These are phyloP conservation scores for Penicillium decumbens DNA, from an alignment of 2,329 filamentous ascomycete species.

Conservation along the genomic window DNA sequence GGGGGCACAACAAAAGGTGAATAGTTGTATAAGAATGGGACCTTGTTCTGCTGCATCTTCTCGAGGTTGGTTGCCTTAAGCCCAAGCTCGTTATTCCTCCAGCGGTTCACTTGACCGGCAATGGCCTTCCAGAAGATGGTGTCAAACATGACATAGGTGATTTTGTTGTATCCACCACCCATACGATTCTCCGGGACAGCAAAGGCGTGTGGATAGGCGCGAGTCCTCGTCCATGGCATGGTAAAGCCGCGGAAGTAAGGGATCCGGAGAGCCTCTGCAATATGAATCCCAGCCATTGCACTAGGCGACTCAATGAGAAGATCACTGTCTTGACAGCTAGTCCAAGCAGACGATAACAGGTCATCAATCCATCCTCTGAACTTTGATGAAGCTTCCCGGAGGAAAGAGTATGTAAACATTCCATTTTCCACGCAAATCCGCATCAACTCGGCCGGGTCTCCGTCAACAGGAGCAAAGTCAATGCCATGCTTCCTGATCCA, in stretches of 20 bases:
- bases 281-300: conserved; percentile 96
- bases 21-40: conserved; percentile 98
- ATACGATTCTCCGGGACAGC: conserved; percentile 88
- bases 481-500: conserved; percentile 95
- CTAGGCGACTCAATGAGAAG: conserved; percentile 92
- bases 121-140: conserved; percentile 95
- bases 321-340: conserved; percentile 79
- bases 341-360: conserved; percentile 74
- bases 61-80: conserved; percentile 77
- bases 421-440: conserved; percentile 92
- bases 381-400: conserved; percentile 77
- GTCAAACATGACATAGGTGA: conserved; percentile 95
- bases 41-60: conserved; percentile 92
- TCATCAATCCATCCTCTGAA: conserved; percentile 96
- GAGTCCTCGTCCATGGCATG: conserved; percentile 96
- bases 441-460: conserved; percentile 93
- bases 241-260: conserved; percentile 97
- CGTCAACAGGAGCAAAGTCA: conserved; percentile 81
- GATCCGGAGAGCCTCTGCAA: conserved; percentile 85
- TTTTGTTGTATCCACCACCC: conserved; percentile 91
- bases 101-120: conserved; percentile 83
- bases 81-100: conserved; percentile 75
- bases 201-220: conserved; percentile 95
- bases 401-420: conserved; percentile 90
- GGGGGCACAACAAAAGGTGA: conserved; percentile 90